Base-by-base conservation (phyloP, 352 stramenopile genomes). In the Globisporangium solare region DNA sequence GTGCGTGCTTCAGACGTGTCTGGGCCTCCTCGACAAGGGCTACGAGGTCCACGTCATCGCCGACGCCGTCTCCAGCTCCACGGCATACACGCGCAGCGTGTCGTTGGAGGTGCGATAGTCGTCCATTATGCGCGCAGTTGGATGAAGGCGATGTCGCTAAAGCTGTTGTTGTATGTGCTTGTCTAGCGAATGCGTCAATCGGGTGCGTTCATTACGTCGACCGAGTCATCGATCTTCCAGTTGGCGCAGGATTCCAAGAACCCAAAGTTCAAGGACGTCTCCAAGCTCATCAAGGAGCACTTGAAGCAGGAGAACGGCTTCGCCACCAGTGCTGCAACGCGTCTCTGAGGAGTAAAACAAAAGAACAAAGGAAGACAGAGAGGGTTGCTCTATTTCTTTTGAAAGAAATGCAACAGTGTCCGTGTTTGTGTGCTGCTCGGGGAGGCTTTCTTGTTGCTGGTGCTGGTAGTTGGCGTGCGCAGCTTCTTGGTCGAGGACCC, bases 11-110 rank as follows among this genome's bases (percentile, higher is more conserved):
- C 96, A 99, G 80, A 99, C 96, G 32, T 94, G 82, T 50, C 72
- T 99, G 32, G 97, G 99, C 70, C 72, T 99, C 43, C 65, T 99
- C 18, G 94, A 97, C 54, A 73, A 91, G 35, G 96, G 94, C n/a
- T 97, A 97, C 56, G 90, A 98, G 56, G 97, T 99, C 10, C 96
- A 99, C 73, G 74, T 99, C 11, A 82, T 99, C 61, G 87, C 88
- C 15, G 97, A 99, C 70, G 96, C 86, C 3, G 92, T 98, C 5
- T 98, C 93, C 39, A 95, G 83, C 68, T 89, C 79, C 22, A 81
- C 72, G 35, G 74, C 78, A 27, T 91, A 89, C 64, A 97, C 98
- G 67, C 86, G 97, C 47, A 81, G 88, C 46, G 86, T 98, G 37
- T 96, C 94, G 4, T 70, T 99, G 4, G 74, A 91, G 64, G 76